Evolutionary conservation across 495 filamentous ascomycete genomes (phyloP).

Genomic region (Ascodesmis nigricans): DNA sequence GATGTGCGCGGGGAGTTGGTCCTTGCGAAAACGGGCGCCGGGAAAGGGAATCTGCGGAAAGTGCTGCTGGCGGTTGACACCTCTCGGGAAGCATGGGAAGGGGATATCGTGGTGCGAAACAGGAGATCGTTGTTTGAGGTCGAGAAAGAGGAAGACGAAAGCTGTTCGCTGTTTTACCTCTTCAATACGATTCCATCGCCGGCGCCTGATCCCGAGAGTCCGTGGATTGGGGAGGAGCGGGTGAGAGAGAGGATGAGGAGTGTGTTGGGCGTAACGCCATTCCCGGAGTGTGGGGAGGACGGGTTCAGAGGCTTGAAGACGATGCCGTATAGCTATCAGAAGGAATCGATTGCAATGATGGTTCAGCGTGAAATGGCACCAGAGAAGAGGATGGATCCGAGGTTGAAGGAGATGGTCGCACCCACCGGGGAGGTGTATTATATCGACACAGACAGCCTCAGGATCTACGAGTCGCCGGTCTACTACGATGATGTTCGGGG

Average conservation of each 20-base stretch:
- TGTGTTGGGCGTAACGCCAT: slow-evolving; percentile 32
- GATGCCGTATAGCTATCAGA: slow-evolving; percentile 53
- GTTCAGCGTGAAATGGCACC: slow-evolving; percentile 56
- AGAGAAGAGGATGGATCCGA: slow-evolving; percentile 45
- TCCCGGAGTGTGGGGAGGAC: no score
- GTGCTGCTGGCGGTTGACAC: slow-evolving; percentile 37
- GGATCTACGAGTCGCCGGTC: slow-evolving; percentile 36
- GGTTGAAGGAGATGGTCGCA: slow-evolving; percentile 34
- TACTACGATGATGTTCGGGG: slow-evolving; percentile 57
- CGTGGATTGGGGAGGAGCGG: slow-evolving; percentile 32
- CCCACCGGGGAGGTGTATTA: slow-evolving; percentile 46
- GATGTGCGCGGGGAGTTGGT: slow-evolving; percentile 35
- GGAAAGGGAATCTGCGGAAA: slow-evolving; percentile 27
- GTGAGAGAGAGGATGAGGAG: slow-evolving; percentile 37
- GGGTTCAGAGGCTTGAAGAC: slow-evolving; percentile 41
- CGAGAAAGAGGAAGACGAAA: slow-evolving; percentile 24
- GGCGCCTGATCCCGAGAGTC: slow-evolving; percentile 28
- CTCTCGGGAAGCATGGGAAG: slow-evolving; percentile 35
- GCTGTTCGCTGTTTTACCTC: slow-evolving; percentile 56
- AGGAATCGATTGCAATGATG: slow-evolving; percentile 66
- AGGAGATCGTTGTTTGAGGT: background rate
- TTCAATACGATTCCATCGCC: slow-evolving; percentile 74
- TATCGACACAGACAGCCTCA: slow-evolving; percentile 42
- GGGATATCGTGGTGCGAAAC: slow-evolving; percentile 12
- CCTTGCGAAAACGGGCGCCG: slow-evolving; percentile 24